Conservation (phyloP, 352 stramenopile species). For the Globisporangium ultimum region DNA sequence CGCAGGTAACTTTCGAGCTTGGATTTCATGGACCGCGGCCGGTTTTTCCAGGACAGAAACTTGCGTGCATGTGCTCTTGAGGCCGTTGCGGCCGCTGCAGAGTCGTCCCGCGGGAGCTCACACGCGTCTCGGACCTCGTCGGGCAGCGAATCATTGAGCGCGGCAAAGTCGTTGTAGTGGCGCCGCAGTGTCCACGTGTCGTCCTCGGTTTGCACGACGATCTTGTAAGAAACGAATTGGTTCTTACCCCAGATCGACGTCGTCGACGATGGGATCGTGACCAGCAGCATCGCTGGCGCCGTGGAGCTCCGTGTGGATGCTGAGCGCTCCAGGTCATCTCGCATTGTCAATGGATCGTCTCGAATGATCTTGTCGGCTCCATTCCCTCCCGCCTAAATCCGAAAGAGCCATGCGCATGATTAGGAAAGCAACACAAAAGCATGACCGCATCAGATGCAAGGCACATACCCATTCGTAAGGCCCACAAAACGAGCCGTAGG, state of each 20-base stretch:
- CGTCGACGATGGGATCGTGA: slow-evolving; percentile 65
- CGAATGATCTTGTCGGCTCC: not conserved
- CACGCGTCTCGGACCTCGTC: slow-evolving; percentile 41
- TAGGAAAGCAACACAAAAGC: too few species aligned
- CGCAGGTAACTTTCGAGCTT: slow-evolving; percentile 64
- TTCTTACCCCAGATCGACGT: slow-evolving; percentile 72
- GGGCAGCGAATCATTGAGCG: slow-evolving; percentile 58
- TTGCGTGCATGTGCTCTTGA: slow-evolving; percentile 16
- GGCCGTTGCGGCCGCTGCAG: not conserved
- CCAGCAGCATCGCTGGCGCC: slow-evolving; percentile 35
- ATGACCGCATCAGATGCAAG: not conserved
- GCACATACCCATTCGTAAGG: slow-evolving; percentile 21
- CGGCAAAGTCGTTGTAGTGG: slow-evolving; percentile 62
- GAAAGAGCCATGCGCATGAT: too few species aligned
- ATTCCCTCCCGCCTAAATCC: not conserved
- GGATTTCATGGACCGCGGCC: slow-evolving; percentile 56
- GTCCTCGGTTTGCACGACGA: slow-evolving; percentile 67
- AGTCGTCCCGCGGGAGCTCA: slow-evolving; percentile 42
- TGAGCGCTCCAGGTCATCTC: slow-evolving; percentile 5
- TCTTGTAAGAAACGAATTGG: slow-evolving; percentile 72
- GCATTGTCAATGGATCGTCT: not conserved
- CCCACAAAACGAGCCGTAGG: slow-evolving; percentile 61
- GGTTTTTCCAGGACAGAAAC: slow-evolving; percentile 59
- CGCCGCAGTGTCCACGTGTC: slow-evolving; percentile 64
- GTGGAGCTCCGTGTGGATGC: slow-evolving; percentile 19